phyloP scores from a whole-genome alignment of 768 basidiomycete genomes.

The Auricularia cornea region DNA sequence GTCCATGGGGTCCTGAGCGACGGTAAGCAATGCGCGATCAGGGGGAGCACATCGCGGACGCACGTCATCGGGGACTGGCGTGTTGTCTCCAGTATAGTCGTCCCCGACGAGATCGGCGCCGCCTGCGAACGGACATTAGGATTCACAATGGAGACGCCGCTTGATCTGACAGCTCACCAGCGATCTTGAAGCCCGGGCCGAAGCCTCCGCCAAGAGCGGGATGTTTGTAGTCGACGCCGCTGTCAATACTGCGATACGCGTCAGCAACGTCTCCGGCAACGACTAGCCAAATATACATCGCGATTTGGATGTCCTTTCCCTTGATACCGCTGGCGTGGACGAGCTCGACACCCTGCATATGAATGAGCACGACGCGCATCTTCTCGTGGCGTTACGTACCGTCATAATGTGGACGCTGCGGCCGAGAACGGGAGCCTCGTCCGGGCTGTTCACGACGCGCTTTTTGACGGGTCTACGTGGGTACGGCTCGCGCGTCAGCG shows the following conservation, averaged over 20 bases:
- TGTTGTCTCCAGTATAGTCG: not conserved
- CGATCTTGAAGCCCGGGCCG: constrained; percentile 7
- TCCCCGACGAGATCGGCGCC: constrained; percentile 10
- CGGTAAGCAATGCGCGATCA: no score
- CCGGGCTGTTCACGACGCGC: not conserved
- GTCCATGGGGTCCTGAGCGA: constrained; percentile 1
- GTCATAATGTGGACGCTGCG: not conserved
- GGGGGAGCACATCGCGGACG: constrained; percentile 11
- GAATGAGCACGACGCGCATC: no score
- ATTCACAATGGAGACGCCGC: no score
- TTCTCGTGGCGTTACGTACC: not conserved
- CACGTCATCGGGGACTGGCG: not conserved
- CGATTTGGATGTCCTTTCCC: constrained; percentile 30
- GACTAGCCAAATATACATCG: constrained; percentile 10
- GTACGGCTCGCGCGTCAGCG: no score
- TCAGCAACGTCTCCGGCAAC: constrained; percentile 1
- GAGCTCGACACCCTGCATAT: constrained; percentile 21
- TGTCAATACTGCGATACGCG: constrained; percentile 26
- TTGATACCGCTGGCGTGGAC: constrained; percentile 29
- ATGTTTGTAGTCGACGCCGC: constrained; percentile 5
- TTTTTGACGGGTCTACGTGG: not conserved
- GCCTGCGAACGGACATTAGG: no score
- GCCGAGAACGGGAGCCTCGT: not conserved
- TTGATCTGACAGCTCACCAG: not conserved
- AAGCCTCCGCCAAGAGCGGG: constrained; percentile 11